Evolutionary conservation across 352 stramenopile genomes (phyloP).

Genomic region (Pythium brachiatum): DNA sequence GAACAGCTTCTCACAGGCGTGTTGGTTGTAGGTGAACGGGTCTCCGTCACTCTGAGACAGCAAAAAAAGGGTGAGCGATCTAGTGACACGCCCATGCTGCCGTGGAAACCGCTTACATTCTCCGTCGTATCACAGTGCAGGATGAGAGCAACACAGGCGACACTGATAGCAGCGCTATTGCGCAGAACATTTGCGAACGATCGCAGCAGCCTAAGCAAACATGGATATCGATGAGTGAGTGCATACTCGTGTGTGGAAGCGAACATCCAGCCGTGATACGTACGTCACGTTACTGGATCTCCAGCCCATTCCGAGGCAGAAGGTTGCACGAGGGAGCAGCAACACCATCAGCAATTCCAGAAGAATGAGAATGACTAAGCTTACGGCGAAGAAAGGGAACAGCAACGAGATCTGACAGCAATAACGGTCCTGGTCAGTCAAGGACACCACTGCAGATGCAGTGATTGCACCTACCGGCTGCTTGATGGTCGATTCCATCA

Average conservation of each 20-base stretch:
- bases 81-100: neutral
- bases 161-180: constrained; percentile 80
- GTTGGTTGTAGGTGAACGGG: constrained; percentile 63
- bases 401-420: constrained; percentile 65
- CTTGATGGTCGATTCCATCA: constrained; percentile 81
- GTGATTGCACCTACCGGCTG: constrained; percentile 52
- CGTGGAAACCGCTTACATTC: constrained; percentile 24
- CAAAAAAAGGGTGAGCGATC: neutral
- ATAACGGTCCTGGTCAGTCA: neutral
- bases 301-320: constrained; percentile 55
- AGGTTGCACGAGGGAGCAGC: constrained; percentile 53
- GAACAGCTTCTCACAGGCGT: constrained; percentile 80
- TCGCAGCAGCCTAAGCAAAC: constrained; percentile 43
- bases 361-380: constrained; percentile 69
- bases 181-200: constrained; percentile 80
- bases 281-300: constrained; percentile 71
- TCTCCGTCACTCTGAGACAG: constrained; percentile 26
- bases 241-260: neutral
- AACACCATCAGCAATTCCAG: constrained; percentile 72
- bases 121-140: constrained; percentile 75
- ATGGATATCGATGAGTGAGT: neutral
- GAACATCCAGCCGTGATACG: constrained; percentile 8
- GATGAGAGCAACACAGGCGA: constrained; percentile 80
- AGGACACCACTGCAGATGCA: neutral
- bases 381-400: constrained; percentile 85